A percentile compares a stretch with the other conserved stretches of the same genome.
Evolutionary conservation across 75 land plant species (phyloP).

Genomic region (Pinus tabuliformis): DNA sequence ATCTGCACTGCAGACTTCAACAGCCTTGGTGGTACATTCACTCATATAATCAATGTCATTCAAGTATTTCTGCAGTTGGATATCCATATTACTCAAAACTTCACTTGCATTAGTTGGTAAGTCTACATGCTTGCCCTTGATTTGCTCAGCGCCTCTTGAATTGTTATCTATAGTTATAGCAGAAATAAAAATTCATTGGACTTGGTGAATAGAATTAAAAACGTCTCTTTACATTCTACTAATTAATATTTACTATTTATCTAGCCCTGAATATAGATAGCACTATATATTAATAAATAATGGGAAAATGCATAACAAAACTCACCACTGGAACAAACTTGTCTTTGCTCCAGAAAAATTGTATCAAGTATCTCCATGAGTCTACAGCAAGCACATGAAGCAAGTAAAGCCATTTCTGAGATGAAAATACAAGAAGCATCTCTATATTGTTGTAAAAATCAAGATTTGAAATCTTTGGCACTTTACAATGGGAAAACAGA

Average conservation of each 20-base stretch:
- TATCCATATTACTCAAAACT: background rate
- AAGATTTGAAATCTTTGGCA: background rate
- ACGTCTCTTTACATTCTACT: background rate
- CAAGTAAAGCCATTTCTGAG: background rate
- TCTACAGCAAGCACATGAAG: conserved; percentile 1
- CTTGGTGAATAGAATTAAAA: background rate
- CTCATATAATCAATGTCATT: conserved; percentile 7
- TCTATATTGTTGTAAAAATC: background rate
- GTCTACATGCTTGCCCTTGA: background rate
- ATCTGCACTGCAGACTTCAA: conserved; percentile 8
- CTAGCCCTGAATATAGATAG: background rate
- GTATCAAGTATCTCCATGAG: conserved; percentile 5
- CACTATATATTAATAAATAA: background rate
- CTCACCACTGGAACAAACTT: background rate
- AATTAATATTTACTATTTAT: background rate
- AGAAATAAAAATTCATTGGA: background rate
- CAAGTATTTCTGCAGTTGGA: conserved; percentile 5
- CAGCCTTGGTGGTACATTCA: background rate
- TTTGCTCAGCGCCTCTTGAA: background rate
- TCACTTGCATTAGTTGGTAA: background rate
- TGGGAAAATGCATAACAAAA: background rate
- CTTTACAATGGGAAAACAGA: background rate
- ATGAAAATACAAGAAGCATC: background rate
- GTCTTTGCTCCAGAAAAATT: conserved; percentile 2
- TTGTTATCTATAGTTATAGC: background rate